Evolutionary conservation across 164 flowering plant species (phyloP).

Genomic region (Akebia trifoliata): DNA sequence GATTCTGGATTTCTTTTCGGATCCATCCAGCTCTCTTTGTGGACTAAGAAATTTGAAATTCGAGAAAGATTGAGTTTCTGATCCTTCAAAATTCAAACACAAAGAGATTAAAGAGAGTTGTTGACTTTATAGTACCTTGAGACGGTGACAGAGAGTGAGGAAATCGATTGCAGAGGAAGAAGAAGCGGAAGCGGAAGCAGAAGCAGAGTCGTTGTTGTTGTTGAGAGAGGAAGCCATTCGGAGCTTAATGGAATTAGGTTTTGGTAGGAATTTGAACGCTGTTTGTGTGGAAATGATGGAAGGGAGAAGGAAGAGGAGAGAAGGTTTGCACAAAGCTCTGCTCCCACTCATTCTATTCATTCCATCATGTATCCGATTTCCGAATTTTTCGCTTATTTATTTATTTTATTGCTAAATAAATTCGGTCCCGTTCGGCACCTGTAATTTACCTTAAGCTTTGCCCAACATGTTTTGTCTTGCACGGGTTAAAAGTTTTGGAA

Average conservation of each 20-base stretch:
- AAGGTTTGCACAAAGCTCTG: conserved; percentile 12
- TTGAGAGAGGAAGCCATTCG: conserved; percentile 22
- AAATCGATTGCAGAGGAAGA: conserved; percentile 74
- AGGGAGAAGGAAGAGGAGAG: conserved; percentile 3
- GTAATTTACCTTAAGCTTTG: too few relatives aligned
- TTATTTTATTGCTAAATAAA: too few relatives aligned
- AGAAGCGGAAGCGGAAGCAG: conserved; percentile 14
- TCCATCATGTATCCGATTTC: too few relatives aligned
- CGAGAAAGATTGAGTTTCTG: background rate
- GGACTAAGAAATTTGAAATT: conserved; percentile 32
- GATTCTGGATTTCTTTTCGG: conserved; percentile 45
- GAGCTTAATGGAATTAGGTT: background rate
- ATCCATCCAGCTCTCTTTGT: conserved; percentile 97
- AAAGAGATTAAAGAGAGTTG: too few relatives aligned
- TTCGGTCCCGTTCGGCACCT: too few relatives aligned
- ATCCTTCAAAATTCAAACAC: background rate
- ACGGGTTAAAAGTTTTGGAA: too few relatives aligned
- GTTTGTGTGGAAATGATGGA: conserved; percentile 10
- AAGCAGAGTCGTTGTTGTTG: conserved; percentile 8
- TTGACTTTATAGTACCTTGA: too few relatives aligned
- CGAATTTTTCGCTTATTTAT: too few relatives aligned
- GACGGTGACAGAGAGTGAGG: conserved; percentile 72
- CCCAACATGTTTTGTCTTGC: too few relatives aligned
- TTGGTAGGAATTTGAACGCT: background rate
- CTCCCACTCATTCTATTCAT: conserved; percentile 17